Base-by-base conservation (phyloP, 2,329 filamentous ascomycete species). In the Cryphonectria naterciae region DNA sequence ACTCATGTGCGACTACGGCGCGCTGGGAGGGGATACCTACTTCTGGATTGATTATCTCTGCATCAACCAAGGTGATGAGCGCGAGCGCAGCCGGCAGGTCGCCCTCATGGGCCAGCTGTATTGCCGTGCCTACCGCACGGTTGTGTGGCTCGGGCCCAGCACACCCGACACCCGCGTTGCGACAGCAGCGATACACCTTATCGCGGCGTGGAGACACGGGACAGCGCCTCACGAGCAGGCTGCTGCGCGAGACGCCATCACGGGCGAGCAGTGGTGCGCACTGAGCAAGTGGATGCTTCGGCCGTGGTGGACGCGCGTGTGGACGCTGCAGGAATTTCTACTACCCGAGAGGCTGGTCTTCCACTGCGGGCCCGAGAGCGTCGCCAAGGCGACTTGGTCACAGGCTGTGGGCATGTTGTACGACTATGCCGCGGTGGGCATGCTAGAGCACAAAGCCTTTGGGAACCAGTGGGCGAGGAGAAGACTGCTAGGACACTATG, bases 321-420 rank as follows among this genome's bases (percentile, higher is more conserved):
- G 67, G 61, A 65, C 68, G n/a, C 68, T 69, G 35, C 66, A 68
- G 58, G 66, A 68, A 25, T 61, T 68, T 25, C 19, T 68, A 37
- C 37, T 61, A 15, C 65, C 56, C 5, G 37, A 68, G 15, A 32
- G 39, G 54, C 65, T 68, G 7, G 28, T 32, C 10, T 68, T 60
- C 19, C 43, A 68, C 41, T 68, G 35, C 49, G 56, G 65, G 13
- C 32, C 19, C n/a, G 52, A 68, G 54, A 68, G 65, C 54, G 54
- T 68, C 22, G 37, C 54, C 15, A 60, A 37, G 28, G 11, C 32
- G 13, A 37, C 7, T 2, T 68, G 65, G 65, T 25, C 22, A 6
- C 17, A 32, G 17, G 65, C 65, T 5, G 28, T 68, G 25, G 39
- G 52, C 13, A 39, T 35, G 17, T n/a, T 68, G 32, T 68, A 68